Evolutionary conservation across 805 yeast species (phyloP).

Genomic region (Kregervanrija pseudodelftensis): DNA sequence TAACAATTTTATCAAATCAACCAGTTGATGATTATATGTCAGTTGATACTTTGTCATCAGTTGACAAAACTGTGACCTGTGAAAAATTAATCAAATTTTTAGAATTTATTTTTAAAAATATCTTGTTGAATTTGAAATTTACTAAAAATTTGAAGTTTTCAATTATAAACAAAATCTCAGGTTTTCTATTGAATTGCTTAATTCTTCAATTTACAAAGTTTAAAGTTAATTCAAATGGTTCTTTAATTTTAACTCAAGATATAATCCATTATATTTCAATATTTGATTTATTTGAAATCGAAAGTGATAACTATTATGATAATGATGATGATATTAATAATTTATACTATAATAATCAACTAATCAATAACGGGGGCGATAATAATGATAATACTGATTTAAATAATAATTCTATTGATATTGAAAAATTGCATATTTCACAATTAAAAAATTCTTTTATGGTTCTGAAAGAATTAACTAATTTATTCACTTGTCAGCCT

Average conservation of each 20-base stretch:
- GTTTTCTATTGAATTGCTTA: conserved; percentile 40
- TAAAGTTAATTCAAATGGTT: conserved; percentile 76
- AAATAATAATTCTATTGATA: conserved; percentile 19
- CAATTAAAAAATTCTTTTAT: conserved; percentile 36
- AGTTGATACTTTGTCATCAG: conserved; percentile 21
- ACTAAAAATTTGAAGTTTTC: conserved; percentile 18
- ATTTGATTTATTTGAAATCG: conserved; percentile 15
- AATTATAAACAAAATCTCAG: conserved; percentile 16
- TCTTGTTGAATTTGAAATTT: conserved; percentile 26
- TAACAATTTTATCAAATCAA: conserved; percentile 52
- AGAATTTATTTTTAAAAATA: conserved; percentile 31
- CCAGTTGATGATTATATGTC: conserved; percentile 51
- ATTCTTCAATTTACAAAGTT: conserved; percentile 69
- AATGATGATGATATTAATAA: not conserved
- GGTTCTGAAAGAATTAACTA: conserved; percentile 71
- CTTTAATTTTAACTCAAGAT: conserved; percentile 74
- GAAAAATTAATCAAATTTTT: conserved; percentile 48
- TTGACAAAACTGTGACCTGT: conserved; percentile 66
- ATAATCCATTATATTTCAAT: conserved; percentile 60
- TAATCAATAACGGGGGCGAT: not conserved
- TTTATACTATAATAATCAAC: not conserved
- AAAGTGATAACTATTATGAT: not conserved
- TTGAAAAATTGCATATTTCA: conserved; percentile 48
- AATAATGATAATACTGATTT: conserved; percentile 15
- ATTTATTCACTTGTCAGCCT: conserved; percentile 78